Percentiles rank a stretch among this genome's conserved stretches.
These are phyloP conservation scores for Fusarium setosum DNA, from an alignment of 2,329 filamentous ascomycete genomes.

Conservation along the genomic window DNA sequence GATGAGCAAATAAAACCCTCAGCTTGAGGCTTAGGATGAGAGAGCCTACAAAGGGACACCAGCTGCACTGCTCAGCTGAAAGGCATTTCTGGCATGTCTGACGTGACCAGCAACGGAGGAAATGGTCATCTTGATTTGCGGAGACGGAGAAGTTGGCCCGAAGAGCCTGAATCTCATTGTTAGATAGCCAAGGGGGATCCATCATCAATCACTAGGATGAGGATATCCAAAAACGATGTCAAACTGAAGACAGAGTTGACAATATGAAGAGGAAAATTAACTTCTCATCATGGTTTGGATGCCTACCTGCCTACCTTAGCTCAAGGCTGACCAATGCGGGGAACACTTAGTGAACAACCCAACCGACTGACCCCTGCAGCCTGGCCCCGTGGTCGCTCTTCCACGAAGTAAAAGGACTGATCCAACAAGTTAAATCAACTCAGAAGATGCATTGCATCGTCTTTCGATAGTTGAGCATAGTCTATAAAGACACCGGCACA, in stretches of 20 bases:
- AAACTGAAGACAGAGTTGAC: not conserved
- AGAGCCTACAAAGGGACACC: constrained; percentile 63
- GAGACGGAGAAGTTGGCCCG: constrained; percentile 47
- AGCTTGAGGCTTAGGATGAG: not conserved
- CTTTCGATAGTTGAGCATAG: constrained; percentile 3
- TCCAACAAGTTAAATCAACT: not conserved
- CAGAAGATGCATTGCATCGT: not conserved
- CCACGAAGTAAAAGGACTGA: not conserved
- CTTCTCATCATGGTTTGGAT: constrained; percentile 7
- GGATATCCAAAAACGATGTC: not conserved
- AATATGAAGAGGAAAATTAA: not conserved
- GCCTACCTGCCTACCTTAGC: too few species aligned
- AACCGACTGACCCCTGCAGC: constrained; percentile 22
- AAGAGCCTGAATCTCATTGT: constrained; percentile 18
- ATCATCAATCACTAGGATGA: constrained; percentile 8
- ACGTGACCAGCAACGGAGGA: constrained; percentile 62
- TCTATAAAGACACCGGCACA: not conserved
- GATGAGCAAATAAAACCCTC: constrained; percentile 9
- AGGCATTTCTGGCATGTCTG: constrained; percentile 63
- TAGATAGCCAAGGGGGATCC: constrained; percentile 13
- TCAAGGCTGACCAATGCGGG: constrained; percentile 19
- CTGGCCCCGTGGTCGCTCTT: too few species aligned
- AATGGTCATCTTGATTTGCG: constrained; percentile 50
- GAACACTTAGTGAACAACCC: constrained; percentile 4
- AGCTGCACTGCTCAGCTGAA: constrained; percentile 56